These are phyloP conservation scores for Sideroxylon spinosum DNA, from an alignment of 179 eudicot species.

Conservation along the genomic window DNA sequence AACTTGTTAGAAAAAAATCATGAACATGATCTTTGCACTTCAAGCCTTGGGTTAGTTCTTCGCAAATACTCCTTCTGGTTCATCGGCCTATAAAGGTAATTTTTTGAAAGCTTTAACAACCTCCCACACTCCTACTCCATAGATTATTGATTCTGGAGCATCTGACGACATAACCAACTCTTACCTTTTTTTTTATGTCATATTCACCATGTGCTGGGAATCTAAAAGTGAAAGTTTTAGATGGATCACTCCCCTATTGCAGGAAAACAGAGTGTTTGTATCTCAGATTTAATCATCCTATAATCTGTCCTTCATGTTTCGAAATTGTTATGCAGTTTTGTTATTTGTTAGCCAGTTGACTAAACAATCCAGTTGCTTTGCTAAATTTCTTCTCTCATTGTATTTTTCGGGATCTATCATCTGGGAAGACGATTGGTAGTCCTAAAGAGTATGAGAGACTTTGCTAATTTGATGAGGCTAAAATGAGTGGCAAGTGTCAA, in stretches of 20 bases:
- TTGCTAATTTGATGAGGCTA: neutral
- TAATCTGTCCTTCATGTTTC: neutral
- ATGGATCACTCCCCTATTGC: neutral
- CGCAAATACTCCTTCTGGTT: neutral
- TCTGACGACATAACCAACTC: neutral
- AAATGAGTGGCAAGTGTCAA: neutral
- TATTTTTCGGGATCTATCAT: neutral
- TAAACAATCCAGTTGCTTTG: neutral
- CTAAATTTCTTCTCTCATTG: neutral
- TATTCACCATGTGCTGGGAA: neutral
- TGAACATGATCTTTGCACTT: neutral
- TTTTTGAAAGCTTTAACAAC: neutral
- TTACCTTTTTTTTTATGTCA: neutral
- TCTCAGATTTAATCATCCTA: neutral
- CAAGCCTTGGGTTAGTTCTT: neutral
- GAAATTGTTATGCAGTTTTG: neutral
- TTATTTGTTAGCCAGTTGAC: neutral
- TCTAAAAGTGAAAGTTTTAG: neutral
- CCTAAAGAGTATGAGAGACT: slow-evolving; percentile 4
- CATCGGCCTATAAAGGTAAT: neutral
- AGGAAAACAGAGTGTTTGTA: neutral
- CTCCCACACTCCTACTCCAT: neutral
- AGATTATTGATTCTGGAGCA: neutral
- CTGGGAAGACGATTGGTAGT: slow-evolving; percentile 15
- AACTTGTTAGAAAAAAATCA: neutral